phyloP scores from a whole-genome alignment of 495 filamentous ascomycete species.

The Tuber indicum region DNA sequence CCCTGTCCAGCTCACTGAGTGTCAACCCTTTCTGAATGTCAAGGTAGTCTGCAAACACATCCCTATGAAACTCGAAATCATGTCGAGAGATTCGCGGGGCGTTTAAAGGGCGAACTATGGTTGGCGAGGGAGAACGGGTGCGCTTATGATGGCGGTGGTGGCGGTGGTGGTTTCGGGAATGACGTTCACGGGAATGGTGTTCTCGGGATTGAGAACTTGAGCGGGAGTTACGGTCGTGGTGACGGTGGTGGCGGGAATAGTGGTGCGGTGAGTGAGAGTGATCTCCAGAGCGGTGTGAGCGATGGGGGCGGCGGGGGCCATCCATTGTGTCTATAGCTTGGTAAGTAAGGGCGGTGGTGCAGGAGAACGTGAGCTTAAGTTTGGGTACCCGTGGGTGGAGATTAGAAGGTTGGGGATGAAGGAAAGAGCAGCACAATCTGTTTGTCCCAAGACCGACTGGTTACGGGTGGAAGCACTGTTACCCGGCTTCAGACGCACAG shows the following conservation, averaged over 20 bases:
- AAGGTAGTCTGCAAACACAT: constrained; percentile 78
- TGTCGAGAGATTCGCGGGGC: constrained; percentile 58
- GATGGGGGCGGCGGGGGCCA: constrained; percentile 8
- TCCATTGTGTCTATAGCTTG: constrained; percentile 20
- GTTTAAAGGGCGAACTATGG: constrained; percentile 56
- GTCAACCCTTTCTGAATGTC: constrained; percentile 76
- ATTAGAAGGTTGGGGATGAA: not conserved
- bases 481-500: not conserved
- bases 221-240: constrained; percentile 17
- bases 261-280: constrained; percentile 11
- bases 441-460: not conserved
- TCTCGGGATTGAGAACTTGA: constrained; percentile 14
- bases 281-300: constrained; percentile 11
- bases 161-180: constrained; percentile 6
- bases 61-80: constrained; percentile 57
- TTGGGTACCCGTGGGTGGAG: not conserved
- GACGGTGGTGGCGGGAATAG: constrained; percentile 13
- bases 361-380: not conserved
- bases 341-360: not conserved
- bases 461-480: not conserved
- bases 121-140: constrained; percentile 26
- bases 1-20: constrained; percentile 58
- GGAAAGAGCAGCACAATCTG: not conserved
- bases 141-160: constrained; percentile 23
- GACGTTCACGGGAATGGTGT: constrained; percentile 7